These are phyloP conservation scores for Wallemia ichthyophaga DNA, from an alignment of 1,284 basidiomycete genomes.

Conservation along the genomic window DNA sequence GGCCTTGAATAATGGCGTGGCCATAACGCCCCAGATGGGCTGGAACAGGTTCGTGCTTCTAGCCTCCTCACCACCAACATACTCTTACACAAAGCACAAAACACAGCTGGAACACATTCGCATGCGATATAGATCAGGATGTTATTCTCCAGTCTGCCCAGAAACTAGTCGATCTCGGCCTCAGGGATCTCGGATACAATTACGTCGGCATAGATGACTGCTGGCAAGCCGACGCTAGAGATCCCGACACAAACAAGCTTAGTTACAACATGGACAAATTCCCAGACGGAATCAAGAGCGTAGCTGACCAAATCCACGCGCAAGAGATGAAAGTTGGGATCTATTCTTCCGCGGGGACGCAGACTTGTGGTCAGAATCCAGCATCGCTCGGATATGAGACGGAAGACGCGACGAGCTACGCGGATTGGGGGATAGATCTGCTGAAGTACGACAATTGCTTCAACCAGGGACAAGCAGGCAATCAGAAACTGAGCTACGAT, in stretches of 20 bases:
- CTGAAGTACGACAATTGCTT: constrained; percentile 22
- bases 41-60: constrained; percentile 4
- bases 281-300: constrained; percentile 20
- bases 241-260: constrained; percentile 9
- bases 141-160: constrained; percentile 9
- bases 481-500: constrained; percentile 17
- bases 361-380: constrained; percentile 19
- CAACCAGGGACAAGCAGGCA: constrained; percentile 20
- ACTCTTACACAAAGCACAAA: neutral
- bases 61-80: neutral
- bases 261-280: constrained; percentile 18
- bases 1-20: constrained; percentile 5
- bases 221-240: constrained; percentile 15
- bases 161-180: constrained; percentile 8
- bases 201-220: constrained; percentile 14
- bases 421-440: constrained; percentile 21
- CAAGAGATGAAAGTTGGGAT: constrained; percentile 23
- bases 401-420: constrained; percentile 22
- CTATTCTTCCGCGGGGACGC: constrained; percentile 22
- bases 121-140: constrained; percentile 12
- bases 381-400: constrained; percentile 22
- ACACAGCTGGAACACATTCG: constrained; percentile 13
- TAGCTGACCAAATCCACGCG: constrained; percentile 18
- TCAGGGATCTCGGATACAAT: constrained; percentile 10
- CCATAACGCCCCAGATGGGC: constrained; percentile 9